Percentiles rank a stretch among this genome's conserved stretches.
Evolutionary conservation across 192 early-diverging fungal species (phyloP).

Genomic region (Mortierella claussenii): DNA sequence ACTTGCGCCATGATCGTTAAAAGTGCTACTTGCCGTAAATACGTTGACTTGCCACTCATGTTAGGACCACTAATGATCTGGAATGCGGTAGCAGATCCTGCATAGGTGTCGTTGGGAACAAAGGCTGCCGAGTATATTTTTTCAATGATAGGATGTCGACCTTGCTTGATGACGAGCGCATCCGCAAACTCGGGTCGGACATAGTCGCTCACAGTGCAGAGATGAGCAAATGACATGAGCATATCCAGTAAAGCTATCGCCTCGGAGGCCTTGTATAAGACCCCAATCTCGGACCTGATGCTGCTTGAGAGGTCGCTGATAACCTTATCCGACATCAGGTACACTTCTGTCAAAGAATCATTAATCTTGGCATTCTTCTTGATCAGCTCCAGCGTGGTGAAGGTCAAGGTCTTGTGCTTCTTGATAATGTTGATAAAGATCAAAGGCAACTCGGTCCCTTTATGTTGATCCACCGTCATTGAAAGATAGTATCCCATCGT

Average conservation of each 20-base stretch:
- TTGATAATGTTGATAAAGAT: conserved; percentile 80
- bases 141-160: conserved; percentile 83
- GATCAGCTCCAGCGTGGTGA: conserved; percentile 83
- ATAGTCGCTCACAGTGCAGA: conserved; percentile 67
- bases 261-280: conserved; percentile 80
- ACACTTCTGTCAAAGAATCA: conserved; percentile 86
- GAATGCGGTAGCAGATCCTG: conserved; percentile 63
- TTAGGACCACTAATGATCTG: conserved; percentile 92
- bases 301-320: conserved; percentile 58
- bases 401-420: conserved; percentile 70
- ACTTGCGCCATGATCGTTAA: conserved; percentile 88
- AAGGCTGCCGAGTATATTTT: conserved; percentile 54
- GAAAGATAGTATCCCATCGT: conserved; percentile 72
- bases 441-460: conserved; percentile 58
- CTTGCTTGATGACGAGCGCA: conserved; percentile 77
- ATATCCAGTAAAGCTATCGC: conserved; percentile 85
- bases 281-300: conserved; percentile 67
- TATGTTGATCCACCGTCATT: conserved; percentile 53
- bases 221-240: conserved; percentile 77
- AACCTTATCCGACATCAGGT: conserved; percentile 81
- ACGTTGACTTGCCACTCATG: conserved; percentile 93
- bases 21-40: conserved; percentile 83
- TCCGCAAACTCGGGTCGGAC: conserved; percentile 84
- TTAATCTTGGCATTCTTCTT: conserved; percentile 85
- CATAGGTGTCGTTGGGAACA: conserved; percentile 79